A percentile compares a stretch with the other conserved stretches of the same genome.
Evolutionary conservation across 2,329 filamentous ascomycete genomes (phyloP).

Genomic region (Cadophora gregata): DNA sequence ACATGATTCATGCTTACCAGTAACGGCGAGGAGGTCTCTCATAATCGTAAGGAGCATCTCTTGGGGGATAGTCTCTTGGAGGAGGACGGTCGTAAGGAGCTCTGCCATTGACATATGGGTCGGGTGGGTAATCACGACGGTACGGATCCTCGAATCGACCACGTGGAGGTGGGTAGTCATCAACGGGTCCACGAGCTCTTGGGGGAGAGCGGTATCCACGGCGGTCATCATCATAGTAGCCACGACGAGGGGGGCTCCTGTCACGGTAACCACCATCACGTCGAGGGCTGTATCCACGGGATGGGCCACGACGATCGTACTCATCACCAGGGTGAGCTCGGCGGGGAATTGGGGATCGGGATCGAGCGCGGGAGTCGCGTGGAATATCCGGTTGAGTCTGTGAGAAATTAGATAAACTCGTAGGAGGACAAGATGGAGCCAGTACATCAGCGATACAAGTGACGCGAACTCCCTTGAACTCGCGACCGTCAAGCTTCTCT

Average conservation of each 20-base stretch:
- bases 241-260: slow-evolving; percentile 78
- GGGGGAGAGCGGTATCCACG: slow-evolving; percentile 82
- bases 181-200: slow-evolving; percentile 71
- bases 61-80: slow-evolving; percentile 45
- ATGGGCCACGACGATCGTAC: slow-evolving; percentile 82
- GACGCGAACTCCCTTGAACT: slow-evolving; percentile 91
- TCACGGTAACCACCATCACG: slow-evolving; percentile 82
- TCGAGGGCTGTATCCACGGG: slow-evolving; percentile 85
- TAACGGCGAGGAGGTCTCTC: slow-evolving; percentile 42
- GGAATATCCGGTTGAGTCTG: slow-evolving; percentile 82
- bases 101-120: slow-evolving; percentile 61
- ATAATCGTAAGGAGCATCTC: slow-evolving; percentile 43
- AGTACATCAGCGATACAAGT: slow-evolving; percentile 87
- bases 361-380: slow-evolving; percentile 68
- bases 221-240: slow-evolving; percentile 84
- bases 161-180: slow-evolving; percentile 76
- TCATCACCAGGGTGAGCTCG: slow-evolving; percentile 78
- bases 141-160: slow-evolving; percentile 81
- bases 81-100: slow-evolving; percentile 57
- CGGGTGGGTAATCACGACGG: slow-evolving; percentile 66
- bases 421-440: slow-evolving; percentile 40
- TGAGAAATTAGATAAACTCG: slow-evolving; percentile 42
- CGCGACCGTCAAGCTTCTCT: slow-evolving; percentile 89
- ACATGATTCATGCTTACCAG: slow-evolving; percentile 36
- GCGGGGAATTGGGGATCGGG: slow-evolving; percentile 75